A percentile compares a stretch with the other conserved stretches of the same genome.
Evolutionary conservation across 176 grass and related monocot species (phyloP).

Genomic region (Rhynchospora breviuscula): DNA sequence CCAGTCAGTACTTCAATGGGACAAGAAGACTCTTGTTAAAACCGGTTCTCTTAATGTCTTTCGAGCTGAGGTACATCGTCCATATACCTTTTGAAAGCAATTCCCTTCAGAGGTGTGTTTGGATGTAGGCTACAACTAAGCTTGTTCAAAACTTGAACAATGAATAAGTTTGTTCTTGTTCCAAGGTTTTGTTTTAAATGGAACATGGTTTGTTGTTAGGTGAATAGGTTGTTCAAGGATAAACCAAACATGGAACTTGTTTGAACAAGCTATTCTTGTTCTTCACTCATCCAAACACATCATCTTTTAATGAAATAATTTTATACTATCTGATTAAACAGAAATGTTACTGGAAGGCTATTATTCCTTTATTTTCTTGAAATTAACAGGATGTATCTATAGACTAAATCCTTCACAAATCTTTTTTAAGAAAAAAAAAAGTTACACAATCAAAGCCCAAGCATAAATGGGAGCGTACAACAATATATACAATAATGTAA

Average conservation of each 20-base stretch:
- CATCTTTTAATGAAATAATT: background rate
- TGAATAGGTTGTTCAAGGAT: no score
- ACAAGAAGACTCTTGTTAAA: conserved; percentile 26
- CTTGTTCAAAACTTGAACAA: no score
- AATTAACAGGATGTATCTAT: no score
- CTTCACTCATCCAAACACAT: no score
- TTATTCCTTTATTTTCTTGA: background rate
- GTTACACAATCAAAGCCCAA: background rate
- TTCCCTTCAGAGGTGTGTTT: background rate
- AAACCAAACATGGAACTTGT: no score
- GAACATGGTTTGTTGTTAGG: no score
- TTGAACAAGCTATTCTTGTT: no score
- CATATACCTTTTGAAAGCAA: background rate
- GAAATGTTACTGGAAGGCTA: background rate
- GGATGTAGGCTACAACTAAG: no score
- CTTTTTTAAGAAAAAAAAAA: no score
- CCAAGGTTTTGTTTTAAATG: no score
- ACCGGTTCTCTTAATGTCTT: conserved; percentile 27
- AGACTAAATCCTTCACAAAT: no score
- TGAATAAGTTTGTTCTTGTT: no score
- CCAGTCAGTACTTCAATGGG: conserved; percentile 26
- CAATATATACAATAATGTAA: background rate
- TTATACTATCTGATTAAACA: background rate
- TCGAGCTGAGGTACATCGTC: conserved; percentile 18
- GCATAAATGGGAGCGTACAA: background rate